Percentiles rank a stretch among this genome's conserved stretches.
Evolutionary conservation across 208 protist species (phyloP).

Genomic region (Leishmania martiniquensis): DNA sequence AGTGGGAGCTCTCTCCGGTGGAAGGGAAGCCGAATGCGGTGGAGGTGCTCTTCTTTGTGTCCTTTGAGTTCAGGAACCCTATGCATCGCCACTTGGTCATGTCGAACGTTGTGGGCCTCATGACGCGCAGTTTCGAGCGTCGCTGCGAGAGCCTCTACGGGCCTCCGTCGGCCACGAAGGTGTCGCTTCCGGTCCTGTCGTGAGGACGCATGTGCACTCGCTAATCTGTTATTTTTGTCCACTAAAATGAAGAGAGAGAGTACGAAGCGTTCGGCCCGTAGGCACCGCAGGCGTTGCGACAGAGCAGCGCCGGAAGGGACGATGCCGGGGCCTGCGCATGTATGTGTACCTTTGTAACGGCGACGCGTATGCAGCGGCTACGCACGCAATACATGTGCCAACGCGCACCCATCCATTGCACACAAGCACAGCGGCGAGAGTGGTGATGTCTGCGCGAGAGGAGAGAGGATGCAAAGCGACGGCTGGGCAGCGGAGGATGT

Average conservation of each 20-base stretch:
- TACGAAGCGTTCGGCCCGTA: background rate
- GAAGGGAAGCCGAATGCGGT: slow-evolving; percentile 44
- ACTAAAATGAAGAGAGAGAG: too few species aligned
- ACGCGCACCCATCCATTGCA: background rate
- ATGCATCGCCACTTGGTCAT: slow-evolving; percentile 77
- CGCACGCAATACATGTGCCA: background rate
- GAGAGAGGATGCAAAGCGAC: background rate
- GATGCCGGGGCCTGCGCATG: background rate
- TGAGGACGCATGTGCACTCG: background rate
- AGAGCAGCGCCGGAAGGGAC: background rate
- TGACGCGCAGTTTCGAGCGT: slow-evolving; percentile 83
- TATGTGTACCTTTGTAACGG: background rate
- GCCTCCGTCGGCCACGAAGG: slow-evolving; percentile 51
- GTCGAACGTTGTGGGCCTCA: slow-evolving; percentile 75
- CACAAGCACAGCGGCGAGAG: background rate
- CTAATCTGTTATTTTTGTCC: background rate
- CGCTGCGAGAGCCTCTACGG: slow-evolving; percentile 75
- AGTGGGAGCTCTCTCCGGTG: slow-evolving; percentile 72
- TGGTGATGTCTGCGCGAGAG: background rate
- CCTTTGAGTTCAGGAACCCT: slow-evolving; percentile 82
- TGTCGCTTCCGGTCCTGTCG: slow-evolving; percentile 34
- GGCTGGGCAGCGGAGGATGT: background rate
- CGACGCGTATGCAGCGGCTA: background rate
- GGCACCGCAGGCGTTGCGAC: background rate
- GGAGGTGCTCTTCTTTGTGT: slow-evolving; percentile 75